phyloP scores from a whole-genome alignment of 306 rosid species.

The Potentilla sterilis region DNA sequence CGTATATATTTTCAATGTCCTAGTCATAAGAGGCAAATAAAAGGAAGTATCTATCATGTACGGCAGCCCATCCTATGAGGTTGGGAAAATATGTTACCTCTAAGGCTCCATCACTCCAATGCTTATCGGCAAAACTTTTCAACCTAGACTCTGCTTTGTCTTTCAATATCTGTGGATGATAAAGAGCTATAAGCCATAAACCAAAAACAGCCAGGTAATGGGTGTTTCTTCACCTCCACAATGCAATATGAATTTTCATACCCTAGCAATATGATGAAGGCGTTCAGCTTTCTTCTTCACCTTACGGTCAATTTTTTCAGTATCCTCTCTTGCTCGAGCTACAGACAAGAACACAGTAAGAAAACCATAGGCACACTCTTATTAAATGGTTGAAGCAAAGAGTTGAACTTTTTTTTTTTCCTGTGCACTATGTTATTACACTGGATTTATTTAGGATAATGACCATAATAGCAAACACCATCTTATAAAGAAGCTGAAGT shows the following conservation, averaged over 20 bases:
- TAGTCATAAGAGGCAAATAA: not conserved
- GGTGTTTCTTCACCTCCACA: conserved; percentile 23
- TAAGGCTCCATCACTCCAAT: conserved; percentile 98
- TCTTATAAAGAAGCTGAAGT: not conserved
- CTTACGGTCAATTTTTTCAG: conserved; percentile 69
- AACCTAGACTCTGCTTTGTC: conserved; percentile 74
- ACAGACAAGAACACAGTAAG: conserved; percentile 27
- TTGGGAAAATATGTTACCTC: conserved; percentile 53
- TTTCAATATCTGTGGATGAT: conserved; percentile 57
- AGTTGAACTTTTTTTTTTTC: not conserved
- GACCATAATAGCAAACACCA: not conserved
- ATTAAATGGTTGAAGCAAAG: not conserved
- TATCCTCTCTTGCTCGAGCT: conserved; percentile 93
- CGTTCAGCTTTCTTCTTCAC: conserved; percentile 82
- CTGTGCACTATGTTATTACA: not conserved
- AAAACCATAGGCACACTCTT: conserved; percentile 4
- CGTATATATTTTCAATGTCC: not conserved
- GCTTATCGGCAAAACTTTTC: conserved; percentile 88
- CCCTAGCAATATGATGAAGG: conserved; percentile 65
- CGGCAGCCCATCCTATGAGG: not conserved
- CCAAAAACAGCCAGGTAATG: conserved; percentile 12
- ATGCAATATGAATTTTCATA: conserved; percentile 35
- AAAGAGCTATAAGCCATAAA: conserved; percentile 10
- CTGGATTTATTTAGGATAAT: not conserved
- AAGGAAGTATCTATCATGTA: not conserved